Base-by-base conservation (phyloP, 192 early-diverging fungal species). In the Phlyctochytrium planicorne region DNA sequence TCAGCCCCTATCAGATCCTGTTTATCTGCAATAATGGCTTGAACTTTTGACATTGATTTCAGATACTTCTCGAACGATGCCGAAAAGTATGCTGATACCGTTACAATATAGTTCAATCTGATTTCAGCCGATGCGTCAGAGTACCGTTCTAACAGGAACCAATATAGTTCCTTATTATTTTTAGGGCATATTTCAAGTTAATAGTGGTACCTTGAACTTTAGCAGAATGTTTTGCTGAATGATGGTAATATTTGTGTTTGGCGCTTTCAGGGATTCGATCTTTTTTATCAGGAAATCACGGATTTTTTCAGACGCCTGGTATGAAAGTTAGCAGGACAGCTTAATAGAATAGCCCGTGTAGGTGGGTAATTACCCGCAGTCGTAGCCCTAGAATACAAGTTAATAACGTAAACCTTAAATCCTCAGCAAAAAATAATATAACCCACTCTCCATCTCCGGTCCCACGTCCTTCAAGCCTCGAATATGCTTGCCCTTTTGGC, bases 171-270 rank as follows among this genome's bases (percentile, higher is more conserved):
- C 55, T 94, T 94, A 47, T 6, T 47, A 47, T 47, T 47, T 47
- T 47, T 14, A 47, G 40, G n/a, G n/a, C 20, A 47, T 47, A 20
- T 47, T 47, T 47, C 6, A 20, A 20, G 6, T 47, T 20, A 47
- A 6, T 14, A 47, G 40, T 47, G 6, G 10, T 47, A 47, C 40
- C 20, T 47, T 47, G 78, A 92, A 96, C 77, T 95, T 96, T 23
- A 96, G 73, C 23, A 99, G 84, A 14, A 92, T 82, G 3, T 89
- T 95, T 73, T 93, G 91, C 76, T 99, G 97, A 67, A 96, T 79
- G 12, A 97, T 91, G 60, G 91, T 87, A 20, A 97, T 88, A 67
- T 97, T 99, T 60, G 97, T 93, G 75, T 91, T 96, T 20, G 93
- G 91, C 50, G 90, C 85, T 62, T 90, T 87, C 53, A 99, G 82